Evolutionary conservation across 768 basidiomycete genomes (phyloP).

Genomic region (Daedaleopsis sinensis): DNA sequence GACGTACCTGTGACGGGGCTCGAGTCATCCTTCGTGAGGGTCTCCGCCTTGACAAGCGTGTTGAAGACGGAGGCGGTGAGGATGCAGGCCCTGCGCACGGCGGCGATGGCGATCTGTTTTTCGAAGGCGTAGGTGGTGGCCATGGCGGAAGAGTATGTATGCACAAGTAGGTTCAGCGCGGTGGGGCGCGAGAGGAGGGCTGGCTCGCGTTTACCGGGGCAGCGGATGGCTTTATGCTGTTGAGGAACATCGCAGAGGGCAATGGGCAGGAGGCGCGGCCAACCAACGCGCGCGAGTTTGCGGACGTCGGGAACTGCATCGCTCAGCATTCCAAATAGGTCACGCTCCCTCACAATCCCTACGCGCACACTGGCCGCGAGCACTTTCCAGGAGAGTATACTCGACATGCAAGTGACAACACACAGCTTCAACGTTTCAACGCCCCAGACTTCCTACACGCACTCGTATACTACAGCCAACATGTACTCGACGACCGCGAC

Average conservation of each 20-base stretch:
- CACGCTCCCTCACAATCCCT: neutral
- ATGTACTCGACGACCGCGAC: no score
- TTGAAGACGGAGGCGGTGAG: slow-evolving; percentile 88
- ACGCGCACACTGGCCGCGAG: neutral
- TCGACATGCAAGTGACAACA: neutral
- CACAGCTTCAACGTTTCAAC: no score
- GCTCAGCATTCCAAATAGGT: slow-evolving; percentile 15
- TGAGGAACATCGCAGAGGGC: slow-evolving; percentile 12
- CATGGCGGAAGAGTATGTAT: slow-evolving; percentile 3
- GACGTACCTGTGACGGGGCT: slow-evolving; percentile 60
- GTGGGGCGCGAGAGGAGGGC: neutral
- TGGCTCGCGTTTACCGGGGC: slow-evolving; percentile 12
- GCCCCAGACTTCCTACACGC: no score
- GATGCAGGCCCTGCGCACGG: slow-evolving; percentile 84
- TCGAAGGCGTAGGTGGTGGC: slow-evolving; percentile 54
- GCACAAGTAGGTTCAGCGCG: neutral
- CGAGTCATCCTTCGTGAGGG: slow-evolving; percentile 88
- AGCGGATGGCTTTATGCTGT: slow-evolving; percentile 12
- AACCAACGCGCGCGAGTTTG: slow-evolving; percentile 4
- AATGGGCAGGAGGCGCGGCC: slow-evolving; percentile 1
- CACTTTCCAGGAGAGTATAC: neutral
- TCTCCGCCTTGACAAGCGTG: slow-evolving; percentile 82
- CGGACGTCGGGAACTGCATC: neutral
- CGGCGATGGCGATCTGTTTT: slow-evolving; percentile 80
- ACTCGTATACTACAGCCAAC: no score